phyloP scores from a whole-genome alignment of 2,329 filamentous ascomycete species.

The Curvularia verruculosa region DNA sequence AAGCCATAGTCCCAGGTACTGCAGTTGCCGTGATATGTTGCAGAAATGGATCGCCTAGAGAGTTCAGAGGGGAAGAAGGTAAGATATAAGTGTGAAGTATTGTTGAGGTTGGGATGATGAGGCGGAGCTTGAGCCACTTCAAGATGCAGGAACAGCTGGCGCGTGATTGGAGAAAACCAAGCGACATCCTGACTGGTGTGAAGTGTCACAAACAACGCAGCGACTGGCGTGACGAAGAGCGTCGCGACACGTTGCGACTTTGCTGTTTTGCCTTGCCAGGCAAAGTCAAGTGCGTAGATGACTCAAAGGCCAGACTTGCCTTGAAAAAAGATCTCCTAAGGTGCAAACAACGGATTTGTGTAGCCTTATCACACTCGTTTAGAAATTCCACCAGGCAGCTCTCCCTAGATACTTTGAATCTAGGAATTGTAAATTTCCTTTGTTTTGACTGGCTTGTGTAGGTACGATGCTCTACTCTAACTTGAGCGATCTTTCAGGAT shows the following conservation, averaged over 20 bases:
- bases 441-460: neutral
- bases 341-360: neutral
- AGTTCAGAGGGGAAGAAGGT: neutral
- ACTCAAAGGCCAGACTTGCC: neutral
- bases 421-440: neutral
- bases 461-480: neutral
- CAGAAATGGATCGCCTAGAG: neutral
- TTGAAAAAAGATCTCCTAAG: neutral
- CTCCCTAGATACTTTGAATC: neutral
- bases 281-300: neutral
- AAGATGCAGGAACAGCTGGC: slow-evolving; percentile 9
- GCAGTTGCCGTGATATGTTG: slow-evolving; percentile 6
- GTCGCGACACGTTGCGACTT: slow-evolving; percentile 7
- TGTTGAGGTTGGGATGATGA: slow-evolving; percentile 9
- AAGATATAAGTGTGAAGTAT: slow-evolving; percentile 4
- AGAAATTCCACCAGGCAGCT: neutral
- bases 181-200: slow-evolving; percentile 11
- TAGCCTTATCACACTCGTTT: neutral
- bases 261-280: neutral
- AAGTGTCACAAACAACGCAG: slow-evolving; percentile 17
- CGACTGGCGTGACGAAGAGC: neutral
- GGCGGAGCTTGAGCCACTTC: slow-evolving; percentile 10
- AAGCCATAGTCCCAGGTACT: neutral
- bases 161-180: slow-evolving; percentile 11
- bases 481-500: neutral